Conservation (phyloP, 2,329 filamentous ascomycete genomes). For the Clonostachys solani region DNA sequence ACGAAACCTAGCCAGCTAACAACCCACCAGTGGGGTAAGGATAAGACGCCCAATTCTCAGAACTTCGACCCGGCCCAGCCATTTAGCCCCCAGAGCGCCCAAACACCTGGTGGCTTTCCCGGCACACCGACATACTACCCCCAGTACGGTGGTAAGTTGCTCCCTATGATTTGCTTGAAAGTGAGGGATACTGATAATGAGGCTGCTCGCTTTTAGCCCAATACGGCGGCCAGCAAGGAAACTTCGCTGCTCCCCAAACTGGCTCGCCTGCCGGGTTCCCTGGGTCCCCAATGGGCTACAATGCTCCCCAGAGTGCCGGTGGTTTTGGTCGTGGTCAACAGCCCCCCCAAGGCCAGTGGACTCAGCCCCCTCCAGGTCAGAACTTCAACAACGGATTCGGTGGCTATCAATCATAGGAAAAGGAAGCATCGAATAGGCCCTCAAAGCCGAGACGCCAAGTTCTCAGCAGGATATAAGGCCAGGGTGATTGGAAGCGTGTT, state of each 20-base stretch:
- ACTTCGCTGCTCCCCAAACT: constrained; percentile 58
- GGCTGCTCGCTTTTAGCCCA: constrained; percentile 27
- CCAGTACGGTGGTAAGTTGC: constrained; percentile 76
- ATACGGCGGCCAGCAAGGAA: constrained; percentile 63
- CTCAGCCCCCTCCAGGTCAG: constrained; percentile 43
- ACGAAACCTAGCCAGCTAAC: constrained; percentile 17
- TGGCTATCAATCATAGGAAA: constrained; percentile 55
- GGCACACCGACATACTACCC: constrained; percentile 87
- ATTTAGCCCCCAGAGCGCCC: constrained; percentile 70
- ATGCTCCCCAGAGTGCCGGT: constrained; percentile 69
- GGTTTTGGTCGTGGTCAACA: constrained; percentile 78
- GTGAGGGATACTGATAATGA: constrained; percentile 14
- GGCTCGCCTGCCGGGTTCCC: constrained; percentile 60
- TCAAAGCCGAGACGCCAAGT: no score
- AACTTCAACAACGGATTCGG: constrained; percentile 58
- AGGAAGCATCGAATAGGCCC: background rate
- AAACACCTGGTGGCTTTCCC: constrained; percentile 67
- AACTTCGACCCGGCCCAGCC: constrained; percentile 74
- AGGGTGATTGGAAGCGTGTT: no score
- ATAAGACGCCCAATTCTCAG: constrained; percentile 76
- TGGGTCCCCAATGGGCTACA: constrained; percentile 68
- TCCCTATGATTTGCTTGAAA: constrained; percentile 1
- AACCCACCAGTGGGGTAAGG: constrained; percentile 84
- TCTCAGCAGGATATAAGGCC: no score
- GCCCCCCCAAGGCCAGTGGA: constrained; percentile 51